A percentile compares a stretch with the other conserved stretches of the same genome.
Conservation (phyloP, 441 rosid species). For the Jatropha multifida region DNA sequence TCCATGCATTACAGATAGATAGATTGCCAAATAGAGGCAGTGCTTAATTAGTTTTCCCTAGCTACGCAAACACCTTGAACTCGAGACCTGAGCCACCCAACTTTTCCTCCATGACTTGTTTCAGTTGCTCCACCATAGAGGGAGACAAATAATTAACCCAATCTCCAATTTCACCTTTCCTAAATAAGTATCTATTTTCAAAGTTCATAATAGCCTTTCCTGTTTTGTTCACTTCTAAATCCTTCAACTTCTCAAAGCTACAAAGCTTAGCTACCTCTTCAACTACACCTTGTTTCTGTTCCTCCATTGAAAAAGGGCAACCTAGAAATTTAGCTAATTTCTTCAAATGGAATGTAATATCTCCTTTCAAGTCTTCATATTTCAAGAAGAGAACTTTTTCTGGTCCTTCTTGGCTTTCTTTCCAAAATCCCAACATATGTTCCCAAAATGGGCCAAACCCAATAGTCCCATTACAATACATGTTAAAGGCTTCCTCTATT, state of each 20-base stretch:
- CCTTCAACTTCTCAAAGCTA: conserved; percentile 66
- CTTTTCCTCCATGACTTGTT: conserved; percentile 52
- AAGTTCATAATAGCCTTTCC: conserved; percentile 53
- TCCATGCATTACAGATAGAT: too few relatives aligned
- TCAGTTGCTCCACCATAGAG: conserved; percentile 49
- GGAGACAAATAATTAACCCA: conserved; percentile 67
- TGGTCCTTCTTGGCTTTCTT: conserved; percentile 52
- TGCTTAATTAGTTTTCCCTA: too few relatives aligned
- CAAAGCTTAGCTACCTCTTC: conserved; percentile 54
- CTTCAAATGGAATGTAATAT: conserved; percentile 40
- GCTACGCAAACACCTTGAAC: conserved; percentile 35
- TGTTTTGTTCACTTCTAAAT: conserved; percentile 60
- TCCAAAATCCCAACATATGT: conserved; percentile 79
- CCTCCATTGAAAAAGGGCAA: conserved; percentile 49
- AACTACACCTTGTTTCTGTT: conserved; percentile 47
- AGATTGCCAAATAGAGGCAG: too few relatives aligned
- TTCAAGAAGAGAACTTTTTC: conserved; percentile 54
- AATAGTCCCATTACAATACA: conserved; percentile 51
- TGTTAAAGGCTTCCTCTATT: conserved; percentile 57
- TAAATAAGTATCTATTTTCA: conserved; percentile 64
- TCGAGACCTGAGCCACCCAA: conserved; percentile 55
- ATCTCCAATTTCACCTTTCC: conserved; percentile 76
- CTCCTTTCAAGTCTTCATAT: conserved; percentile 70
- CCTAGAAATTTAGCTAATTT: conserved; percentile 59
- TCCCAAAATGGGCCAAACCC: conserved; percentile 80